Conservation (phyloP, 1,284 basidiomycete species). For the Cutaneotrichosporon sp. region DNA sequence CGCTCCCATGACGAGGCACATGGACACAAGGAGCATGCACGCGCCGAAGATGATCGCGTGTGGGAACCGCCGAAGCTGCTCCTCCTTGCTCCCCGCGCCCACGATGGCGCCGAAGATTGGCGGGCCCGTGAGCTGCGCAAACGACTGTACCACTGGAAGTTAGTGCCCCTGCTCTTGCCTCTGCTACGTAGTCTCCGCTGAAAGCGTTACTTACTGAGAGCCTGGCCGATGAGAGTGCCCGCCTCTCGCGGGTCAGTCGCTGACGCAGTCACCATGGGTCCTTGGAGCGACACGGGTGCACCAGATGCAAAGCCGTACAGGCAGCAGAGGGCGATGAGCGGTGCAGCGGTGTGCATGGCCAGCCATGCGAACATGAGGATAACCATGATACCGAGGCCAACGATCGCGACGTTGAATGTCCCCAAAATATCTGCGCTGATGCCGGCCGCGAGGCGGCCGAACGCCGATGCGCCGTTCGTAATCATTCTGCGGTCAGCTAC, state of each 20-base stretch:
- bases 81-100: conserved; percentile 22
- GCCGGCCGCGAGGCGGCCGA: conserved; percentile 31
- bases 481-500: conserved; percentile 22
- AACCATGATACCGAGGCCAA: conserved; percentile 23
- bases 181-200: too few species aligned
- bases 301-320: conserved; percentile 34
- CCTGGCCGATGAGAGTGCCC: conserved; percentile 40
- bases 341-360: conserved; percentile 20
- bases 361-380: conserved; percentile 35
- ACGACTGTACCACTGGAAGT: conserved; percentile 29
- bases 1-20: conserved; percentile 11
- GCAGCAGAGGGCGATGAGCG: conserved; percentile 29
- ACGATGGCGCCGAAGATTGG: conserved; percentile 39
- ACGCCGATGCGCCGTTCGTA: conserved; percentile 30
- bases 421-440: conserved; percentile 28
- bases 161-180: neutral
- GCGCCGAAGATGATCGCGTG: conserved; percentile 29
- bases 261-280: conserved; percentile 25
- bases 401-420: conserved; percentile 32
- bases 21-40: conserved; percentile 19
- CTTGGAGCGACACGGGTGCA: conserved; percentile 36
- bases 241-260: conserved; percentile 35
- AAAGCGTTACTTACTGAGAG: conserved; percentile 38
- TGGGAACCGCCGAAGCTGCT: conserved; percentile 25
- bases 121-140: conserved; percentile 33